phyloP scores from a whole-genome alignment of 495 filamentous ascomycete genomes.

The Penicillium lividum region DNA sequence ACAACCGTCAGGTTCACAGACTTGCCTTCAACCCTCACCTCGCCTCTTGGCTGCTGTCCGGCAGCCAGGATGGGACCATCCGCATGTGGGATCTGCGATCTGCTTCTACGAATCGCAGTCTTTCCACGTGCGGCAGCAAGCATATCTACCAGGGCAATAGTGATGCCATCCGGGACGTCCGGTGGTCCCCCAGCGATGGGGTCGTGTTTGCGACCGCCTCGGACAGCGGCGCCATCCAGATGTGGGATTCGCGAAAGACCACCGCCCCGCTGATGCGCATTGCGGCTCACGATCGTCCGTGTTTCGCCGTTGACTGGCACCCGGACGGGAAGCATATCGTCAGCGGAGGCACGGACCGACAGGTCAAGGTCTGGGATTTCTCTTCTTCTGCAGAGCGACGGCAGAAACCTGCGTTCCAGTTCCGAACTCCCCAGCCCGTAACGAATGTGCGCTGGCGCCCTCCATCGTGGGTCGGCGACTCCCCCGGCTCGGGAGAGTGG shows the following conservation, averaged over 20 bases:
- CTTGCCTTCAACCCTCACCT: conserved; percentile 86
- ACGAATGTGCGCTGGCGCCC: conserved; percentile 85
- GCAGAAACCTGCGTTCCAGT: conserved; percentile 67
- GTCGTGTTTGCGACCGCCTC: conserved; percentile 87
- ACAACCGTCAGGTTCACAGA: conserved; percentile 87
- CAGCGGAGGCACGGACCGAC: conserved; percentile 79
- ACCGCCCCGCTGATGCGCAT: conserved; percentile 67
- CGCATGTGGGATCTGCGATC: conserved; percentile 75
- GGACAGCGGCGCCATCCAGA: conserved; percentile 76
- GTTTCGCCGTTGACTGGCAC: conserved; percentile 89
- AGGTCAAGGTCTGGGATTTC: conserved; percentile 91
- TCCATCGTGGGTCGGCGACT: conserved; percentile 68
- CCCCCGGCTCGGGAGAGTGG: conserved; percentile 62
- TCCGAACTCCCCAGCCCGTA: conserved; percentile 68
- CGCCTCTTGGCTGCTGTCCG: conserved; percentile 76
- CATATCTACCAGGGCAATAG: conserved; percentile 61
- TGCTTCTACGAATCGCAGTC: conserved; percentile 47
- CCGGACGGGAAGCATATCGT: conserved; percentile 88
- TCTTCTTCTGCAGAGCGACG: conserved; percentile 72
- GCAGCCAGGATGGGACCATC: conserved; percentile 88
- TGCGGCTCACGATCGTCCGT: conserved; percentile 79
- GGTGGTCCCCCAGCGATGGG: conserved; percentile 85
- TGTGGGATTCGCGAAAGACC: conserved; percentile 66
- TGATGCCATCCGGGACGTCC: conserved; percentile 82
- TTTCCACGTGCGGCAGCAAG: conserved; percentile 56